These are phyloP conservation scores for Lagenaria siceraria DNA, from an alignment of 306 rosid species.

Conservation along the genomic window DNA sequence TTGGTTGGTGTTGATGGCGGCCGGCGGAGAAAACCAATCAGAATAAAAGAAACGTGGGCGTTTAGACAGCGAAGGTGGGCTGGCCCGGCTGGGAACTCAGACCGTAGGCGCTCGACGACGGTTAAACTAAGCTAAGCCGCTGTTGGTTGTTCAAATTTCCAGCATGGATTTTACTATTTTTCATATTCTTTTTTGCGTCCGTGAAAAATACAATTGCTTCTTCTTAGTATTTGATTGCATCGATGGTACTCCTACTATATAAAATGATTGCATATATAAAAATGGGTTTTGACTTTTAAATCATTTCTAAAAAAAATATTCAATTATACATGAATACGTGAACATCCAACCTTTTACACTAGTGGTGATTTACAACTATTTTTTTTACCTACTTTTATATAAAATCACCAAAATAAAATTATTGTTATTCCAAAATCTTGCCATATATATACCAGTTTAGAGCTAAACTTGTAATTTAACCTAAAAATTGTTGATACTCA, in stretches of 20 bases:
- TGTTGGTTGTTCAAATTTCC: not conserved
- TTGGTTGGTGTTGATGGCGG: not conserved
- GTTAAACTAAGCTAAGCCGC: not conserved
- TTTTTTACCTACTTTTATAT: no score
- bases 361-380: no score
- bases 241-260: no score
- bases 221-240: not conserved
- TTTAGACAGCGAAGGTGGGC: not conserved
- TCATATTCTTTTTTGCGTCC: not conserved
- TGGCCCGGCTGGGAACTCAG: not conserved
- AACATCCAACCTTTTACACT: no score
- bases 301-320: no score
- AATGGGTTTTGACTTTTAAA: not conserved
- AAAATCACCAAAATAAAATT: no score
- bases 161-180: not conserved
- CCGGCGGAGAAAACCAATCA: not conserved
- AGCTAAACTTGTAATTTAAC: no score
- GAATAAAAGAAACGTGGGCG: not conserved
- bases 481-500: no score
- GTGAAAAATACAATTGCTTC: not conserved
- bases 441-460: no score
- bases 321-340: no score
- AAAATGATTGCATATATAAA: no score
- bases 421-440: no score
- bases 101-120: not conserved